Percentiles rank a stretch among this genome's conserved stretches.
phyloP scores from a whole-genome alignment of 495 filamentous ascomycete species.

The Aspergillus bridgeri region DNA sequence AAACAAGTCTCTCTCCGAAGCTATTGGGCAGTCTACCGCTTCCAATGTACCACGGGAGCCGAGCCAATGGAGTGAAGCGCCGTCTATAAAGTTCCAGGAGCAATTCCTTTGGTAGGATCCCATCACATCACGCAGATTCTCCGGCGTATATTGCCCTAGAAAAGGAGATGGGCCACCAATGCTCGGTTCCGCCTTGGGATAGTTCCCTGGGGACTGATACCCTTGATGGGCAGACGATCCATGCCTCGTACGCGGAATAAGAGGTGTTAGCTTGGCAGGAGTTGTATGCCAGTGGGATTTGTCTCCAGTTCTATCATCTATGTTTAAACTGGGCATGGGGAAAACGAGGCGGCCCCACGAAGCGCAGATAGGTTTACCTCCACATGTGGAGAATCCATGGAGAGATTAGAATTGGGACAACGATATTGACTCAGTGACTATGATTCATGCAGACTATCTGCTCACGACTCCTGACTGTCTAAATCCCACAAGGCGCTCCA shows the following conservation, averaged over 20 bases:
- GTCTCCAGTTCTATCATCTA: too few species aligned
- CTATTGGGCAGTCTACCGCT: background rate
- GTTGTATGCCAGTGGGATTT: background rate
- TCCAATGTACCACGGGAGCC: conserved; percentile 6
- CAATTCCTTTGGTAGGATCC: conserved; percentile 45
- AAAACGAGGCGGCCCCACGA: background rate
- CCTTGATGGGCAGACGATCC: conserved; percentile 83
- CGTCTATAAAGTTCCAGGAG: conserved; percentile 34
- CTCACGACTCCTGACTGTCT: background rate
- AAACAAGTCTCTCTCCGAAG: background rate
- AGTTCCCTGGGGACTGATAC: conserved; percentile 94
- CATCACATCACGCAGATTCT: conserved; percentile 67
- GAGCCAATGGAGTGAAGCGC: conserved; percentile 34
- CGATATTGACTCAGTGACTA: background rate
- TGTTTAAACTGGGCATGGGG: background rate
- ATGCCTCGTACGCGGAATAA: conserved; percentile 76
- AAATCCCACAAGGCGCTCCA: background rate
- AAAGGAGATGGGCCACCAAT: conserved; percentile 80
- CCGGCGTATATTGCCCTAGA: conserved; percentile 87
- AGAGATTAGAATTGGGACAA: background rate
- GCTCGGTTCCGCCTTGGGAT: conserved; percentile 72
- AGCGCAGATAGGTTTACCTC: background rate
- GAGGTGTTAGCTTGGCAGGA: too few species aligned
- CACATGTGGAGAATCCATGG: background rate
- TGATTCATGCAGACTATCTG: conserved; percentile 5